phyloP scores from a whole-genome alignment of 139 green algal species.

The Tetraselmis chui region DNA sequence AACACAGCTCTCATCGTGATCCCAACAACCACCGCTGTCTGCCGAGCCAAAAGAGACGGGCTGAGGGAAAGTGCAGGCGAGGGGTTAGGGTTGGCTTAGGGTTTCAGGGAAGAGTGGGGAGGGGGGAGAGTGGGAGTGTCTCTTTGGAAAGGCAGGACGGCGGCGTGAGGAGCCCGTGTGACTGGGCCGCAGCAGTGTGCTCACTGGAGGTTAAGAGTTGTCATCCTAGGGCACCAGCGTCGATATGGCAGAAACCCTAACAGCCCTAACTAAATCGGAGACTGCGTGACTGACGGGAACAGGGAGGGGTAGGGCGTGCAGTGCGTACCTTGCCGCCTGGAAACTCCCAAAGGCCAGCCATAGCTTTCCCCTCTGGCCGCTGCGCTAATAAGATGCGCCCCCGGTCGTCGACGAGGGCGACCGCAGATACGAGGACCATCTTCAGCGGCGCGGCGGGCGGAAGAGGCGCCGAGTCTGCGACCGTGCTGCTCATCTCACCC shows the following conservation, averaged over 20 bases:
- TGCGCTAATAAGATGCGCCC: conserved; percentile 55
- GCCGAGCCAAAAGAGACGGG: too few species aligned
- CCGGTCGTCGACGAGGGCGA: conserved; percentile 34
- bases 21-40: neutral
- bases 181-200: neutral
- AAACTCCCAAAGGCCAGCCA: conserved; percentile 56
- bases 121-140: neutral
- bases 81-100: neutral
- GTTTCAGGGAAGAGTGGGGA: neutral
- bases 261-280: conserved; percentile 25
- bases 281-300: neutral
- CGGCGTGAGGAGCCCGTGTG: neutral
- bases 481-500: too few species aligned
- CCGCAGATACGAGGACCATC: conserved; percentile 46
- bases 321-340: conserved; percentile 45
- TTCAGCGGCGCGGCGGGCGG: conserved; percentile 5
- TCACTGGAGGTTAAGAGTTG: neutral
- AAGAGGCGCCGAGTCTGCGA: too few species aligned
- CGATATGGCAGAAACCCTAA: neutral
- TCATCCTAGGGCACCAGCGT: neutral
- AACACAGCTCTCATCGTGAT: neutral
- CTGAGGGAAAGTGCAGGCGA: neutral
- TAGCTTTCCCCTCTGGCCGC: conserved; percentile 46
- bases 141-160: neutral
- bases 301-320: neutral